Evolutionary conservation across 2,329 filamentous ascomycete species (phyloP), one percentile per base, ranked within the genome.

Genomic region (Monascus ruber): DNA sequence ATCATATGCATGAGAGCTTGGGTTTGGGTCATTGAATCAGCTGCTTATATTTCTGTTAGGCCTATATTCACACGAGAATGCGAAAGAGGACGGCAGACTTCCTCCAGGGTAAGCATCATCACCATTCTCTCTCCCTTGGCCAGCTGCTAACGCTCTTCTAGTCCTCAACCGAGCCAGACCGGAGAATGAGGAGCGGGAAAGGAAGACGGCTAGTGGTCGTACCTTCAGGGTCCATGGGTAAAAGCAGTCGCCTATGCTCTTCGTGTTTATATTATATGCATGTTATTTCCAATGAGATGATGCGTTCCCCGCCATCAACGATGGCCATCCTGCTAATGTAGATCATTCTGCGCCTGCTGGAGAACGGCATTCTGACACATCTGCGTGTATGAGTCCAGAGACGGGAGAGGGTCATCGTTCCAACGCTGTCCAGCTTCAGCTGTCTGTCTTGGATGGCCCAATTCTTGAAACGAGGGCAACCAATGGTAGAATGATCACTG

Each of bases 41-140:
- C 33, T 41, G 26, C 42, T 33, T n/a, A 29, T 48, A 38, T 35
- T 26, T 31, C 32, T 24, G 35, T 5, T 47, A 81, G 77, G 91
- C 93, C 38, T 98, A 95, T 59, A 98, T 98, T 49, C 91, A 98
- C 73, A 93, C 88, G 28, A 79, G 93, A 56, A 98, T 98, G 91
- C 81, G 91, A 60, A 85, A 89, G 71, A 79, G 91, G 63, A 98
- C 93, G 6, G 91, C 91, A 36, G 93, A 98, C 64, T 98, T 98
- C 71, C 78, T 98, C 42, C 93, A 98, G 76, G 85, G 86, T 89
- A 71, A 60, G 73, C 52, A 33, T 35, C 29, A 24, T 27, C 33
- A 33, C 5, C 35, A 33, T 24, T 36, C 9, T 26, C 24, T 3
- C 25, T 24, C 17, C 26, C 5, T 7, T 34, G 26, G 10, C 34